Percentiles rank a stretch among this genome's conserved stretches.
Evolutionary conservation across 2,329 filamentous ascomycete species (phyloP).

Genomic region (Aspergillus awamori): DNA sequence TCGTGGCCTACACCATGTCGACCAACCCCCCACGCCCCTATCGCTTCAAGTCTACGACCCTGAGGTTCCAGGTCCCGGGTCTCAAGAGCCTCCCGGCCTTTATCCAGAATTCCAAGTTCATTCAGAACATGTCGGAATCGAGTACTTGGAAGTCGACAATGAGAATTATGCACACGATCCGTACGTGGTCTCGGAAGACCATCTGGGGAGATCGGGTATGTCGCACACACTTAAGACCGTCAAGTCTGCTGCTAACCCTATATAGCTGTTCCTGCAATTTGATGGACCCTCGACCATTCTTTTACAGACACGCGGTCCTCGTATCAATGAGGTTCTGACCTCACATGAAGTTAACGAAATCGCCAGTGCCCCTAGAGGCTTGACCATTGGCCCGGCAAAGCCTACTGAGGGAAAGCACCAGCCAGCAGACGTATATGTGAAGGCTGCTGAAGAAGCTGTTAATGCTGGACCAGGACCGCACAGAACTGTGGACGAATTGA

Average conservation of each 20-base stretch:
- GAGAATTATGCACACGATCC: slow-evolving; percentile 66
- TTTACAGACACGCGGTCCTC: slow-evolving; percentile 81
- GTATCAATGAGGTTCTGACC: slow-evolving; percentile 76
- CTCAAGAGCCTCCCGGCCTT: slow-evolving; percentile 61
- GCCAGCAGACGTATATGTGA: slow-evolving; percentile 20
- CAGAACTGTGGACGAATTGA: slow-evolving; percentile 33
- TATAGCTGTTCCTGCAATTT: slow-evolving; percentile 80
- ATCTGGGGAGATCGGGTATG: slow-evolving; percentile 86
- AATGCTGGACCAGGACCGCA: slow-evolving; percentile 29
- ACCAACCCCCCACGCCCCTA: slow-evolving; percentile 77
- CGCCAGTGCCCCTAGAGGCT: slow-evolving; percentile 76
- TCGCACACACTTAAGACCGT: not conserved
- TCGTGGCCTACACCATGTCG: slow-evolving; percentile 84
- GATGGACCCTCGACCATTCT: slow-evolving; percentile 83
- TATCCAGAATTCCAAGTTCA: slow-evolving; percentile 71
- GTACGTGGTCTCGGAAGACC: slow-evolving; percentile 76
- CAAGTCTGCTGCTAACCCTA: slow-evolving; percentile 3
- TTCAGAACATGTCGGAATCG: slow-evolving; percentile 71
- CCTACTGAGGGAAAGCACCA: slow-evolving; percentile 18
- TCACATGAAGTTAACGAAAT: slow-evolving; percentile 85
- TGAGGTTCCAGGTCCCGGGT: slow-evolving; percentile 77
- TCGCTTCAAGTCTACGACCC: slow-evolving; percentile 75
- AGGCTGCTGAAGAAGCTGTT: slow-evolving; percentile 27
- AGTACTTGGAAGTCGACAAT: slow-evolving; percentile 71
- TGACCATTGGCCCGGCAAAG: slow-evolving; percentile 62